Evolutionary conservation across 2,329 filamentous ascomycete genomes (phyloP), one percentile per base, ranked within the genome.

Genomic region (Claviceps cyperi): DNA sequence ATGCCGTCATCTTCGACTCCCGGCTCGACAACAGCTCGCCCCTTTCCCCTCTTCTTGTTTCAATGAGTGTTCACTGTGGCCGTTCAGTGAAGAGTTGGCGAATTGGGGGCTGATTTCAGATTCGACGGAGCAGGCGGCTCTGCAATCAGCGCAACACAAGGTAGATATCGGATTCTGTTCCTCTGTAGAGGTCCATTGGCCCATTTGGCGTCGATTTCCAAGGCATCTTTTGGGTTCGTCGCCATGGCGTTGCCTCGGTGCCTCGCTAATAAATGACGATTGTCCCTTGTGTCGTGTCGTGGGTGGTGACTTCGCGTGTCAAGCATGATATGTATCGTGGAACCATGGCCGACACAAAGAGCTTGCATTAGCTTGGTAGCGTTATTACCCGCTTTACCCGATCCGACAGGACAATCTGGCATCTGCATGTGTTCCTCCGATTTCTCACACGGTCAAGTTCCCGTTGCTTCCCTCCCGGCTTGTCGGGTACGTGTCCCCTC

Each of bases 241-340:
- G 48, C 41, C 15, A 28, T 44, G 41, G 43, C 41, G 49, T 45
- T 43, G 44, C 44, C 49, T 43, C 17, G 37, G 49, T 39, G 22
- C 32, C 45, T 38, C 40, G 45, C 45, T 35, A n/a, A n/a, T 22
- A 45, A 17, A 32, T 51, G 39, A 45, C 39, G 39, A 22, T 45
- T 35, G 44, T 48, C 13, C 45, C 39, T 40, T 35, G 44, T 48
- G 19, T 48, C 39, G 46, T 46, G 46, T 35, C 46, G 44, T 38
- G 24, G 35, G 28, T 22, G 32, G 46, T 38, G 44, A 36, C 50
- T 45, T 32, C 3, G 28, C 50, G 50, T 46, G 50, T 51, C 46
- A 48, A 40, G 46, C 46, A 47, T 21, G 4, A 13, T 19, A 38
- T 47, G 22, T 22, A 6, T 22, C 32, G 50, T 51, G 50, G 32